Base-by-base conservation (phyloP, 2,329 filamentous ascomycete genomes). In the Rutstroemia sydowiana region DNA sequence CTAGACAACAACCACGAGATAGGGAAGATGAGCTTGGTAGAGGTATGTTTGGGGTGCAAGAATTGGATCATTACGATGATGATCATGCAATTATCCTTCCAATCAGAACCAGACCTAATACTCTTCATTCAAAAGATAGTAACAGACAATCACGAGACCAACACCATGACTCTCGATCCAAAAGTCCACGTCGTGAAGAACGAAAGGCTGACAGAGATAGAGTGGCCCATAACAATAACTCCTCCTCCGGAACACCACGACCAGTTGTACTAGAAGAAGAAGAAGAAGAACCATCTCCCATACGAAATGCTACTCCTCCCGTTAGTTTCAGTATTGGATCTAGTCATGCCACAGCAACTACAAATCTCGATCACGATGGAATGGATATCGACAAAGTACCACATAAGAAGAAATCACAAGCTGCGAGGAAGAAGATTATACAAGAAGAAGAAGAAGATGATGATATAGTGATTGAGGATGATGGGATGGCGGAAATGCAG, bases 401-500 rank as follows among this genome's bases (percentile, higher is more conserved):
- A 57, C 57, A 7, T 60, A 67, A 43, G 65, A 61, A 55, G 45
- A 59, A 62, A 36, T 42, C 39, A 3, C n/a, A n/a, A n/a, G n/a
- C n/a, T n/a, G n/a, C n/a, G n/a, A n/a, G n/a, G n/a, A n/a, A n/a
- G n/a, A 55, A 57, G 37, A 48, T 42, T 2, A 50, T 52, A 16
- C 54, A 51, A 31, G 39, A 42, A 14, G 32, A 53, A 8, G 73
- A 77, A 14, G 76, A 79, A 9, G 71, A 72, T 9, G 71, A 75
- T 16, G 77, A 77, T 37, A 70, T 76, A 26, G 64, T 75, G 14
- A 71, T 75, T 45, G 77, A 77, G 51, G 86, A 91, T 56, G 83
- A 85, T 56, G 81, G 84, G 47, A 74, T 86, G 65, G 80, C 77
- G 51, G 79, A 80, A 54, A 92, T 97, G 85, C 77, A 83, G 61